These are phyloP conservation scores for Pichia rugopelliculosa DNA, from an alignment of 805 yeast species.

Conservation along the genomic window DNA sequence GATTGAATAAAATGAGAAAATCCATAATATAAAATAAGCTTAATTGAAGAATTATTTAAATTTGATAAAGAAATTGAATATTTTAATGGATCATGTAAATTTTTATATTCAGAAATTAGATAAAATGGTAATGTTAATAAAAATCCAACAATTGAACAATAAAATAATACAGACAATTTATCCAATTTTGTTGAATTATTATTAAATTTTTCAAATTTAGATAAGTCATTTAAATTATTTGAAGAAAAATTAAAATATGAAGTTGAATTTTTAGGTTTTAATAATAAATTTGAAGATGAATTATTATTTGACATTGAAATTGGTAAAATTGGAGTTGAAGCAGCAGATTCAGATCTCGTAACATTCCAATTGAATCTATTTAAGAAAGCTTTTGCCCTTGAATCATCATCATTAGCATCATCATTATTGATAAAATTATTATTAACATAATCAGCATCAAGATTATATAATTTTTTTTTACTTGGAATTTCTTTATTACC, in stretches of 20 bases:
- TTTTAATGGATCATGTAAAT: constrained; percentile 7
- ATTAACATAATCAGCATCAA: background rate
- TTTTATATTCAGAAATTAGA: constrained; percentile 43
- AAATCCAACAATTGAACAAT: constrained; percentile 67
- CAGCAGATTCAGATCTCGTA: constrained; percentile 27
- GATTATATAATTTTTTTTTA: too few species aligned
- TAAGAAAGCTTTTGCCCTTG: constrained; percentile 22
- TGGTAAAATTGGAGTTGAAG: constrained; percentile 30
- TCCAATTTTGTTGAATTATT: constrained; percentile 41
- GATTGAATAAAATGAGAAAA: constrained; percentile 65
- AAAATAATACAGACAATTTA: constrained; percentile 62
- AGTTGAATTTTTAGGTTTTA: constrained; percentile 21
- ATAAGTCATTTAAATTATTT: constrained; percentile 5
- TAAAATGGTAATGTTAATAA: constrained; percentile 60
- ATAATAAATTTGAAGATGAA: constrained; percentile 19
- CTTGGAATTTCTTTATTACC: too few species aligned
- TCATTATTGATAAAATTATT: constrained; percentile 11
- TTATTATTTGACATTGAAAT: constrained; percentile 17
- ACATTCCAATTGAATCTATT: constrained; percentile 23
- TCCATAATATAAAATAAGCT: constrained; percentile 53
- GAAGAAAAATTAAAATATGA: constrained; percentile 8
- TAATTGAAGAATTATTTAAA: constrained; percentile 22
- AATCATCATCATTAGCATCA: constrained; percentile 15
- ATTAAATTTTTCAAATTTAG: background rate
- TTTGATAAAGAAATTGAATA: constrained; percentile 29